Percentiles rank a stretch among this genome's conserved stretches.
phyloP scores from a whole-genome alignment of 2,329 filamentous ascomycete genomes.

The Dactylellina drechsleri region DNA sequence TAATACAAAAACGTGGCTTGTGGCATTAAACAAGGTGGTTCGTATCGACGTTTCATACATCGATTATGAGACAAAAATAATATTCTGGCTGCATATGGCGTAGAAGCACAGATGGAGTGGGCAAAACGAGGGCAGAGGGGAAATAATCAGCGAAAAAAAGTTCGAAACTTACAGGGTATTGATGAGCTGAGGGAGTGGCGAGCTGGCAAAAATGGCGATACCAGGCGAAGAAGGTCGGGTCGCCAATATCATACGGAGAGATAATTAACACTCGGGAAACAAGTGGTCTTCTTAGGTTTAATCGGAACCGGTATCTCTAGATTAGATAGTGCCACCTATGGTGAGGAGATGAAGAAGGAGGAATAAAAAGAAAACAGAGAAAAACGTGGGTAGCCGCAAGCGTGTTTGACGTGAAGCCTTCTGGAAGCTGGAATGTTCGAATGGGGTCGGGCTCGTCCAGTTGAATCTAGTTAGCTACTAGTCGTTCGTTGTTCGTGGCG shows the following conservation, averaged over 20 bases:
- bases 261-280: slow-evolving; percentile 8
- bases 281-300: background rate
- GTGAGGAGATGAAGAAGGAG: background rate
- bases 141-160: slow-evolving; percentile 19
- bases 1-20: slow-evolving; percentile 3
- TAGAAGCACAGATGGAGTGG: background rate
- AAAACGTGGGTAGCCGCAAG: background rate
- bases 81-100: slow-evolving; percentile 1
- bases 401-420: slow-evolving; percentile 28
- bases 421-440: slow-evolving; percentile 22
- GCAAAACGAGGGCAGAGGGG: background rate
- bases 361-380: background rate
- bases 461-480: no score
- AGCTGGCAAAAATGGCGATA: slow-evolving; percentile 33
- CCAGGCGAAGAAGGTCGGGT: slow-evolving; percentile 19
- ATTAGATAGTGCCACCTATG: background rate
- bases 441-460: no score
- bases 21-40: background rate
- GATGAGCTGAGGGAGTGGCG: slow-evolving; percentile 16
- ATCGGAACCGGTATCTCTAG: slow-evolving; percentile 13
- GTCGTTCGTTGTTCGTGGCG: background rate
- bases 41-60: no score
- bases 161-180: slow-evolving; percentile 40
- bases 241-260: slow-evolving; percentile 50
- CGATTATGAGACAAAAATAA: no score